Evolutionary conservation across 768 basidiomycete genomes (phyloP), one percentile per base, ranked within the genome.

Genomic region (Mycena alexandri): DNA sequence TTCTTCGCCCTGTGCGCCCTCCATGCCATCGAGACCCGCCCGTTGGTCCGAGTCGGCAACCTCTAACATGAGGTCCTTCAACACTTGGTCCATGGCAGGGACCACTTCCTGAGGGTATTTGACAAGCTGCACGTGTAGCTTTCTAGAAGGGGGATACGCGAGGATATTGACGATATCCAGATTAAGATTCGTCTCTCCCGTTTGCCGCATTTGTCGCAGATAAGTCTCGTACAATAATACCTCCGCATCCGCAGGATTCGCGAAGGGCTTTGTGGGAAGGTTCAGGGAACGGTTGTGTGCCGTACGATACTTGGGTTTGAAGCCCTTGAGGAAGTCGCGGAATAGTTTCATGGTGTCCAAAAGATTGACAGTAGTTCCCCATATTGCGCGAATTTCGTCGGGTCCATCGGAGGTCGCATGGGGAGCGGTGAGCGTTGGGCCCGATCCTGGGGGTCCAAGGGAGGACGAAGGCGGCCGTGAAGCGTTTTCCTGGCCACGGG

Each of bases 41-140:
- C 86, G 84, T 74, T 90, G 91, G 71, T 98, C 95, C 71, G 88
- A 83, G 55, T 96, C 94, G 0, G 93, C 94, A 47, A 93, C 75
- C 72, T 95, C 93, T 58, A 98, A 80, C 93, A 98, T 93, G 55
- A 93, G 81, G 75, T 98, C 97, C 79, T 96, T 96, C 72, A 99
- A 81, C 0, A 95, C 91, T 73, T 97, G 94, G 83, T 99, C 98
- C 93, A 98, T 96, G 24, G 94, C 94, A 2, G 98, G 97, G 53
- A 99, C 86, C 52, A 98, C 91, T 83, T 99, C 98, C 78, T 99
- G 96, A 0, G 98, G 98, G 79, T 98, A 99, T 74, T 95, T 96
- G 67, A 90, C 79, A 5, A 99, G 86, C 75, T 98, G 95, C 21
- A 82, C 82, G 75, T 94, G 88, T 17, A 99, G 83, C 77, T 95